phyloP scores from a whole-genome alignment of 164 flowering plant species.

The Tetracentron sinense region DNA sequence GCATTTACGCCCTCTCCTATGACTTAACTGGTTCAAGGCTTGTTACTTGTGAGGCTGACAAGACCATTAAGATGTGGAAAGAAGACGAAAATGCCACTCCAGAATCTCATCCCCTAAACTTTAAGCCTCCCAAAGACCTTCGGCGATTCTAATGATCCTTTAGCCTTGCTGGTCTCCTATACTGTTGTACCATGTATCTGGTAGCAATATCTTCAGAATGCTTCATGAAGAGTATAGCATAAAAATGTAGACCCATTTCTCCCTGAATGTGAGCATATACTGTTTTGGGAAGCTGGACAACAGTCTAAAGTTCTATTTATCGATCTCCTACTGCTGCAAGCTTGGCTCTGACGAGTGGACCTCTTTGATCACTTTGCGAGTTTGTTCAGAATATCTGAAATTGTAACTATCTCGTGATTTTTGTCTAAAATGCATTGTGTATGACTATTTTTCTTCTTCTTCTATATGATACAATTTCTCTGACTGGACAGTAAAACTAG shows the following conservation, averaged over 20 bases:
- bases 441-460: too few species aligned
- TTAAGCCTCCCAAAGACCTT: conserved; percentile 89
- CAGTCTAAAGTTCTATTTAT: neutral
- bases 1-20: conserved; percentile 77
- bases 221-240: neutral
- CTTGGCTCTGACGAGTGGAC: too few species aligned
- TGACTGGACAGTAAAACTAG: too few species aligned
- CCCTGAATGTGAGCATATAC: neutral
- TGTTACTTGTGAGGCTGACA: conserved; percentile 91
- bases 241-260: neutral
- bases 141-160: conserved; percentile 52
- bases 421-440: too few species aligned
- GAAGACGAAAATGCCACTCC: conserved; percentile 93
- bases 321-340: too few species aligned
- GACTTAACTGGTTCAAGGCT: conserved; percentile 87
- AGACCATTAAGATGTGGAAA: conserved; percentile 99
- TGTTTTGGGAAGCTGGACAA: neutral
- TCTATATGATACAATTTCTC: too few species aligned
- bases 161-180: neutral
- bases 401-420: too few species aligned
- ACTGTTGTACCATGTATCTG: neutral
- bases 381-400: too few species aligned
- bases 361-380: too few species aligned
- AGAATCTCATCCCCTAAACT: conserved; percentile 90
- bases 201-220: neutral